A percentile compares a stretch with the other conserved stretches of the same genome.
phyloP scores from a whole-genome alignment of 805 yeast genomes.

The Suhomyces faveliae region DNA sequence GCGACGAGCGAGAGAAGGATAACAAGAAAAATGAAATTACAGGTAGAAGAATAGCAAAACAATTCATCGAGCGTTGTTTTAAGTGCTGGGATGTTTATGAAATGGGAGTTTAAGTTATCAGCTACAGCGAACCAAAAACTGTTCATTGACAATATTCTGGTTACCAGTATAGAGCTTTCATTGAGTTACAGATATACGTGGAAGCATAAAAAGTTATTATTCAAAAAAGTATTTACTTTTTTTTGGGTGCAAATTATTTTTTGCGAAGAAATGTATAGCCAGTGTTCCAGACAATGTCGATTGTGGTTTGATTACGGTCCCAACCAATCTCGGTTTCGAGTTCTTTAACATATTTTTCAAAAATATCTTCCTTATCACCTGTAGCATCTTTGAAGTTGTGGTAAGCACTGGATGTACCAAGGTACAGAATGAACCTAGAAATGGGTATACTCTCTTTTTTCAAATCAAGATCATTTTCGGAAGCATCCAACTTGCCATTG shows the following conservation, averaged over 20 bases:
- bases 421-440: slow-evolving; percentile 47
- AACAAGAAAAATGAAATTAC: too few species aligned
- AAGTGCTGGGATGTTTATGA: too few species aligned
- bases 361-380: slow-evolving; percentile 30
- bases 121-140: too few species aligned
- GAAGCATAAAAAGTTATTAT: too few species aligned
- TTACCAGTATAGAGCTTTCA: too few species aligned
- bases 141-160: too few species aligned
- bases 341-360: slow-evolving; percentile 32
- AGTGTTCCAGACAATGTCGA: slow-evolving; percentile 49
- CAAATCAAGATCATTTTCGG: slow-evolving; percentile 25
- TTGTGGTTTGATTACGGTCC: slow-evolving; percentile 38
- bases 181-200: too few species aligned
- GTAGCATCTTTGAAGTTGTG: slow-evolving; percentile 52
- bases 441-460: slow-evolving; percentile 41
- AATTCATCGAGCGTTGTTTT: too few species aligned
- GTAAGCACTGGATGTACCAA: slow-evolving; percentile 70
- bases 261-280: slow-evolving; percentile 49
- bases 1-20: too few species aligned
- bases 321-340: slow-evolving; percentile 45
- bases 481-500: slow-evolving; percentile 13
- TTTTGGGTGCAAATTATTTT: slow-evolving; percentile 10
- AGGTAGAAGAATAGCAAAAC: too few species aligned
- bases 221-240: too few species aligned
- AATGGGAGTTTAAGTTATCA: too few species aligned